These are phyloP conservation scores for Cladorrhinum sp. DNA, from an alignment of 2,329 filamentous ascomycete species.

Conservation along the genomic window DNA sequence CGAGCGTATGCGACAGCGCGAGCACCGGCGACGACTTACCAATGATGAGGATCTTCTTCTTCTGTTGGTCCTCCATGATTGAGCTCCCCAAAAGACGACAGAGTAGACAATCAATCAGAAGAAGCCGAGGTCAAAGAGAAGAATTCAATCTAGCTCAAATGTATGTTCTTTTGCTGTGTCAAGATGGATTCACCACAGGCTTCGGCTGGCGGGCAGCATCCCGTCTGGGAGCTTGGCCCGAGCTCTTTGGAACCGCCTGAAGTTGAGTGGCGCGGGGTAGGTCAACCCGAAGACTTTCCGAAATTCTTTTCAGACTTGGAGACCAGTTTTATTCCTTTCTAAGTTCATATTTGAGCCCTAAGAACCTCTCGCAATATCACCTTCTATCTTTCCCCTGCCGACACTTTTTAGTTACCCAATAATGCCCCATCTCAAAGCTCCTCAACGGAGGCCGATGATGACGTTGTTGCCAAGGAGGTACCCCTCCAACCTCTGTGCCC, in stretches of 20 bases:
- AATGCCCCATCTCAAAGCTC: not conserved
- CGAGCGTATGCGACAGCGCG: not conserved
- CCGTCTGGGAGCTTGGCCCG: not conserved
- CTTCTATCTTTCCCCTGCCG: not conserved
- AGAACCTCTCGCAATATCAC: no score
- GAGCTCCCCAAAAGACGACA: not conserved
- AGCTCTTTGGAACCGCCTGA: conserved; percentile 1
- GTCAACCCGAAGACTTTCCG: no score
- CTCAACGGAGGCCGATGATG: not conserved
- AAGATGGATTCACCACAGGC: no score
- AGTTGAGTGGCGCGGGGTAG: conserved; percentile 7
- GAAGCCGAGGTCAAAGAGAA: not conserved
- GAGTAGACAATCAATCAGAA: not conserved
- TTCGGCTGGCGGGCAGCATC: no score
- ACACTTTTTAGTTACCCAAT: not conserved
- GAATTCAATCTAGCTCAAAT: not conserved
- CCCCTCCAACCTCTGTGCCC: not conserved
- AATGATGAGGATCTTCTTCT: conserved; percentile 49
- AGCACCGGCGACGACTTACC: conserved; percentile 27
- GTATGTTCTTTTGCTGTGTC: not conserved
- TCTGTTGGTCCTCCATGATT: conserved; percentile 27
- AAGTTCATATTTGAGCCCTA: no score
- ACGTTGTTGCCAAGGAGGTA: not conserved
- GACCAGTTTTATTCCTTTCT: no score
- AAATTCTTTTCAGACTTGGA: no score